Conservation (phyloP, 352 stramenopile genomes). For the Hyphochytrium catenoides region DNA sequence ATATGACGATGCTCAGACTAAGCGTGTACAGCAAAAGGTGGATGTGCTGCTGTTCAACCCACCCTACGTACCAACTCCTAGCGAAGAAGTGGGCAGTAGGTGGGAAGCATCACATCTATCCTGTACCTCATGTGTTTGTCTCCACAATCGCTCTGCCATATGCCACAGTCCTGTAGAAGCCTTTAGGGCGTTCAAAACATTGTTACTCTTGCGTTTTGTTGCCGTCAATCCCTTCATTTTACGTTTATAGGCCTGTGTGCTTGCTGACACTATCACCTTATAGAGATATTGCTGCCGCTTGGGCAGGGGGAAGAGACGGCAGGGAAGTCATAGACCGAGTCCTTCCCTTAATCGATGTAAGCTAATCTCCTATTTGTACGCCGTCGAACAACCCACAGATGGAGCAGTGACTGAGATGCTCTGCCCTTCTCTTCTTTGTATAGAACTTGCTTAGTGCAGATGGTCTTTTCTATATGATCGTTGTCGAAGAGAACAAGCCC, state of each 20-base stretch:
- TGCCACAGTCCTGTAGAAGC: too few relatives aligned
- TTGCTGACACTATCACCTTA: conserved; percentile 2
- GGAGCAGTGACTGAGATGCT: neutral
- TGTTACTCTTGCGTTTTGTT: too few relatives aligned
- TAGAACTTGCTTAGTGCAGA: conserved; percentile 33
- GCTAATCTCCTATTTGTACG: neutral
- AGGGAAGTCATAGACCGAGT: conserved; percentile 84
- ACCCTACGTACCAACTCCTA: conserved; percentile 89
- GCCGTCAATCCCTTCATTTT: too few relatives aligned
- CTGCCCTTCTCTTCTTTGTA: neutral
- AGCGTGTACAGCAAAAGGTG: conserved; percentile 19
- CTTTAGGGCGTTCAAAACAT: too few relatives aligned
- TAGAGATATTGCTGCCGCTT: conserved; percentile 83
- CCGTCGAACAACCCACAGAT: neutral
- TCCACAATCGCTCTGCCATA: too few relatives aligned
- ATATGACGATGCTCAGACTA: too few relatives aligned
- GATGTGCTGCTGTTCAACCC: conserved; percentile 96
- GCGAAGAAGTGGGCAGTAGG: conserved; percentile 75
- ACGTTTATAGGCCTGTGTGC: neutral
- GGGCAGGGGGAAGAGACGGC: conserved; percentile 77
- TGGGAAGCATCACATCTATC: conserved; percentile 13
- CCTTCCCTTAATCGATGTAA: conserved; percentile 62
- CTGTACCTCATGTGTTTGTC: too few relatives aligned
- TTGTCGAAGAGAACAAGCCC: conserved; percentile 88
- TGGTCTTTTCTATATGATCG: conserved; percentile 91